phyloP scores from a whole-genome alignment of 2,329 filamentous ascomycete species.

The Neoarthrinium moseri region DNA sequence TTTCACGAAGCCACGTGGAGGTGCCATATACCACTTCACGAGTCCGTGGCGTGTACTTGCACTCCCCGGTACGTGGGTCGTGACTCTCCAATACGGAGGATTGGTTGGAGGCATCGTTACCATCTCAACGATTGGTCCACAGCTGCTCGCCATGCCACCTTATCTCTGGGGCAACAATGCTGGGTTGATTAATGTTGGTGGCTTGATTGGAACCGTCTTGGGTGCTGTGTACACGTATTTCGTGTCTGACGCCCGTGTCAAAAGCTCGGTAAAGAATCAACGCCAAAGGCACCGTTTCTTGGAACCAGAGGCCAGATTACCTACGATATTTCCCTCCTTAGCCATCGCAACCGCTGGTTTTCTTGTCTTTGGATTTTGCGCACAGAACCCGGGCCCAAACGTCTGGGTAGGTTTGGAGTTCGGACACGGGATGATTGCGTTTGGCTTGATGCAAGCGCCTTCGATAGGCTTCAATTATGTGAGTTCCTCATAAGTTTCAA shows the following conservation, averaged over 20 bases:
- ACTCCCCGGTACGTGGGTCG: constrained; percentile 33
- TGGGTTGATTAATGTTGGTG: constrained; percentile 33
- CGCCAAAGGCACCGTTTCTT: constrained; percentile 21
- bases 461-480: constrained; percentile 38
- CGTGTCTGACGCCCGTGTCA: constrained; percentile 22
- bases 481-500: constrained; percentile 15
- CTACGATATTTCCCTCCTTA: constrained; percentile 28
- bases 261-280: constrained; percentile 17
- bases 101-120: constrained; percentile 33
- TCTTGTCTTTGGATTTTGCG: constrained; percentile 36
- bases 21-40: constrained; percentile 17
- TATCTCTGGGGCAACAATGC: constrained; percentile 33
- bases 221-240: constrained; percentile 26
- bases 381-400: constrained; percentile 25
- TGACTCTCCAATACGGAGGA: constrained; percentile 35
- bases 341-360: constrained; percentile 29
- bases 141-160: constrained; percentile 26
- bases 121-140: constrained; percentile 32
- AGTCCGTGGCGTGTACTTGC: constrained; percentile 26
- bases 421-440: constrained; percentile 34
- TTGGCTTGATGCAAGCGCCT: constrained; percentile 36
- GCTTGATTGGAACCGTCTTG: constrained; percentile 27
- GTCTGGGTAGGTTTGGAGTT: constrained; percentile 33
- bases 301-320: constrained; percentile 32
- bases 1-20: constrained; percentile 18